Conservation (phyloP, 202 grass and related monocot species). For the Panicum virgatum region DNA sequence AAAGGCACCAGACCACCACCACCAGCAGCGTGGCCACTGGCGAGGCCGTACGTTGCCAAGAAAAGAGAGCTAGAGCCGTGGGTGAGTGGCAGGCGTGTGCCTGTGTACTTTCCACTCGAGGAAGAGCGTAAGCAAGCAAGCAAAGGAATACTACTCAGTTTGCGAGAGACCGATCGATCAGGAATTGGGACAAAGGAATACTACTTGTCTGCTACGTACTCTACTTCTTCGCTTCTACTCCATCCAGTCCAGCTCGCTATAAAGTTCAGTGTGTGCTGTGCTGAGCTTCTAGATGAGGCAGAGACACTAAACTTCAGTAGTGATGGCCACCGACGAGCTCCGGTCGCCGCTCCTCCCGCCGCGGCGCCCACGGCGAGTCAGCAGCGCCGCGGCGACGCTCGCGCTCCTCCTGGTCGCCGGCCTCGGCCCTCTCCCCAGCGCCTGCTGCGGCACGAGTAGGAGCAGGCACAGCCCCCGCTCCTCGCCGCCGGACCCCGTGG, state of each 20-base stretch:
- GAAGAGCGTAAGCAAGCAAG: no score
- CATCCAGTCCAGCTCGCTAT: background rate
- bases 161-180: no score
- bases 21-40: no score
- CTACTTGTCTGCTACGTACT: background rate
- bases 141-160: no score
- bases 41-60: no score
- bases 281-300: background rate
- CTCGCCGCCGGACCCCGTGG: background rate
- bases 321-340: background rate
- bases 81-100: no score
- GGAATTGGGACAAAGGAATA: no score
- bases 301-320: background rate
- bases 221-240: slow-evolving; percentile 7
- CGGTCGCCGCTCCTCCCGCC: background rate
- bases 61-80: no score
- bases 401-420: background rate
- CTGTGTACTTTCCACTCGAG: no score
- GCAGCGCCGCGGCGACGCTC: background rate
- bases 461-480: background rate
- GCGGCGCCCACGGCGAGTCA: background rate
- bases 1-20: no score
- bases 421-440: background rate
- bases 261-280: no score
- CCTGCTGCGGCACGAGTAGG: background rate